Conservation (phyloP, 495 filamentous ascomycete species). For the Tuber melanosporum region DNA sequence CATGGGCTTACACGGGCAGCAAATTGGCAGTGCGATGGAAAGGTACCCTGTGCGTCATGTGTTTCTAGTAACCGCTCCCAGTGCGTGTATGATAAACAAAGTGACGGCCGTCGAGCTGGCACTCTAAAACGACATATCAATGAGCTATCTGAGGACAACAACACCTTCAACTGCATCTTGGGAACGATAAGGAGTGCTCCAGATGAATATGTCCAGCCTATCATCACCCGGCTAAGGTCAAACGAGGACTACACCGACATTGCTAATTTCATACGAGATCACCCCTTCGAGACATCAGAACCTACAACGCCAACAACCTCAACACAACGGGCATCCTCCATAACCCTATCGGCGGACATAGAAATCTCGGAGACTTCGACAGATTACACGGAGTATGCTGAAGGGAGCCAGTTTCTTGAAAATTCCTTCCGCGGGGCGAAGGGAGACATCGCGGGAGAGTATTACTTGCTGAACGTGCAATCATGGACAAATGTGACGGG, state of each 20-base stretch:
- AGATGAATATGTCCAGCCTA: slow-evolving; percentile 28
- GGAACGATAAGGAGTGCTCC: slow-evolving; percentile 26
- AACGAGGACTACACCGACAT: slow-evolving; percentile 30
- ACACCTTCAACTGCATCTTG: slow-evolving; percentile 31
- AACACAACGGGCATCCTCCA: background rate
- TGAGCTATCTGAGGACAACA: slow-evolving; percentile 31
- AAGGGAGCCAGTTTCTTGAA: background rate
- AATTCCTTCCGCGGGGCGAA: background rate
- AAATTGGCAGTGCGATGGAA: slow-evolving; percentile 25
- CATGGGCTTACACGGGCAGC: slow-evolving; percentile 21
- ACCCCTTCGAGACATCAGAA: slow-evolving; percentile 12
- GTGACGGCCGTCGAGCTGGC: slow-evolving; percentile 30
- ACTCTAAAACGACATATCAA: slow-evolving; percentile 34
- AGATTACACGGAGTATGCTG: background rate
- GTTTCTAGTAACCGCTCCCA: slow-evolving; percentile 26
- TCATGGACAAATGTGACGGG: slow-evolving; percentile 57
- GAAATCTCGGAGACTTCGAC: background rate
- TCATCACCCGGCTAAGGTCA: slow-evolving; percentile 25
- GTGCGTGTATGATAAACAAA: slow-evolving; percentile 34
- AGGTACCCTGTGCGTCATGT: slow-evolving; percentile 30
- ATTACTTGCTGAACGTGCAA: slow-evolving; percentile 5
- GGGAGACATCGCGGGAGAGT: background rate
- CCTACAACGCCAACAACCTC: background rate
- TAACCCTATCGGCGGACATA: background rate
- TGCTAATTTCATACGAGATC: slow-evolving; percentile 31